phyloP scores from a whole-genome alignment of 2,329 filamentous ascomycete genomes.

The Berkeleyomyces rouxiae region DNA sequence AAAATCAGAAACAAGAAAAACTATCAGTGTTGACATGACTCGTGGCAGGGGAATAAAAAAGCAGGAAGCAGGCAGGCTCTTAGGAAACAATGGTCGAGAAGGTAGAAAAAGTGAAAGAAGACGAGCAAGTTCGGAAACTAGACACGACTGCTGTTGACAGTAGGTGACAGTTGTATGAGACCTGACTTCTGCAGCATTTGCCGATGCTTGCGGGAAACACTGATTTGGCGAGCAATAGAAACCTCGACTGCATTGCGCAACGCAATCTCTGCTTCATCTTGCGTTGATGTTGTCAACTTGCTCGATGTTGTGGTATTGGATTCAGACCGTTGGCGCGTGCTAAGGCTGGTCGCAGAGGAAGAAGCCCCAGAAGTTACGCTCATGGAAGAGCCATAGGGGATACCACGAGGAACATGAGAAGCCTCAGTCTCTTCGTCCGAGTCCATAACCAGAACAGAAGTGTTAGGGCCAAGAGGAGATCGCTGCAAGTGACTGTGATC shows the following conservation, averaged over 20 bases:
- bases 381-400: conserved; percentile 19
- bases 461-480: conserved; percentile 19
- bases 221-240: conserved; percentile 53
- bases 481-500: not conserved
- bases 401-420: conserved; percentile 17
- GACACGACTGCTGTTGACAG: conserved; percentile 16
- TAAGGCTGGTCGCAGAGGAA: conserved; percentile 19
- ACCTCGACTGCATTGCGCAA: conserved; percentile 43
- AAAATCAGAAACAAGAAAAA: conserved; percentile 14
- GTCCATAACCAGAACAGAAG: conserved; percentile 25
- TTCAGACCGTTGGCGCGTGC: conserved; percentile 16
- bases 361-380: conserved; percentile 25
- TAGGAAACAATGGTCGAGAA: not conserved
- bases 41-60: conserved; percentile 9
- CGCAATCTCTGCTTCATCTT: conserved; percentile 26
- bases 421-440: conserved; percentile 23
- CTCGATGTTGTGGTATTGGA: conserved; percentile 22
- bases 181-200: conserved; percentile 28
- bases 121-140: conserved; percentile 7
- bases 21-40: not conserved
- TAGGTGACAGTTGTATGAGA: conserved; percentile 11
- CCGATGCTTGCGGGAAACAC: conserved; percentile 44
- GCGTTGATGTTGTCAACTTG: conserved; percentile 20
- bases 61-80: not conserved
- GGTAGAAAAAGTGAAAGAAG: conserved; percentile 4